phyloP scores from a whole-genome alignment of 1,139 yeast genomes.

The Pichia sp. region DNA sequence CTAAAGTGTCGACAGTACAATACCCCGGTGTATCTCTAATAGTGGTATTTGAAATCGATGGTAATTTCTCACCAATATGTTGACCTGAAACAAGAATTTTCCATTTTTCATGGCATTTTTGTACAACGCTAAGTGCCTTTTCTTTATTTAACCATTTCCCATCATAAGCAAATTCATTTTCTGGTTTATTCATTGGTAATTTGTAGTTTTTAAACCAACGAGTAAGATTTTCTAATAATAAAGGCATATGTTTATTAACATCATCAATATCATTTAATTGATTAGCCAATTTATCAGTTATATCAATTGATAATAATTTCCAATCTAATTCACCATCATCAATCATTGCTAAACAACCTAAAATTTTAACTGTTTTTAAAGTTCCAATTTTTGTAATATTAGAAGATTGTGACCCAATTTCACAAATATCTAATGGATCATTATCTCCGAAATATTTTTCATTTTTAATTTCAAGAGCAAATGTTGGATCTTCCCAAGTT shows the following conservation, averaged over 20 bases:
- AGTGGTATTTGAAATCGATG: constrained; percentile 35
- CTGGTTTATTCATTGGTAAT: constrained; percentile 89
- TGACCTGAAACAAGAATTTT: constrained; percentile 49
- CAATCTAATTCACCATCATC: constrained; percentile 99
- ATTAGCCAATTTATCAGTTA: constrained; percentile 71
- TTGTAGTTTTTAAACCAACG: constrained; percentile 96
- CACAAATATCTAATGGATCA: constrained; percentile 95
- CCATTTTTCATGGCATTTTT: constrained; percentile 82
- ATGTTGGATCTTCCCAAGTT: constrained; percentile 81
- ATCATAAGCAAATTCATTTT: constrained; percentile 72
- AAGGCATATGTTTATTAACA: constrained; percentile 78
- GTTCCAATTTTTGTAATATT: constrained; percentile 63
- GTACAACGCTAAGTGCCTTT: constrained; percentile 64
- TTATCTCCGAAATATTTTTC: constrained; percentile 69
- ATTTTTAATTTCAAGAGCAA: constrained; percentile 14
- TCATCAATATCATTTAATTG: constrained; percentile 75
- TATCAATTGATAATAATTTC: constrained; percentile 86
- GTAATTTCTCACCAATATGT: constrained; percentile 33
- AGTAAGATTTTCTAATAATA: constrained; percentile 74
- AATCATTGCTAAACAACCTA: constrained; percentile 88
- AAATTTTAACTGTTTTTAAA: constrained; percentile 76
- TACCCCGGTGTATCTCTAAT: constrained; percentile 30
- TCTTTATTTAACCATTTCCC: constrained; percentile 50
- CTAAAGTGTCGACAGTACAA: too few species aligned
- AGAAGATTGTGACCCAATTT: constrained; percentile 62